These are phyloP conservation scores for Mortierella polycephala DNA, from an alignment of 371 early-diverging fungal genomes.

Conservation along the genomic window DNA sequence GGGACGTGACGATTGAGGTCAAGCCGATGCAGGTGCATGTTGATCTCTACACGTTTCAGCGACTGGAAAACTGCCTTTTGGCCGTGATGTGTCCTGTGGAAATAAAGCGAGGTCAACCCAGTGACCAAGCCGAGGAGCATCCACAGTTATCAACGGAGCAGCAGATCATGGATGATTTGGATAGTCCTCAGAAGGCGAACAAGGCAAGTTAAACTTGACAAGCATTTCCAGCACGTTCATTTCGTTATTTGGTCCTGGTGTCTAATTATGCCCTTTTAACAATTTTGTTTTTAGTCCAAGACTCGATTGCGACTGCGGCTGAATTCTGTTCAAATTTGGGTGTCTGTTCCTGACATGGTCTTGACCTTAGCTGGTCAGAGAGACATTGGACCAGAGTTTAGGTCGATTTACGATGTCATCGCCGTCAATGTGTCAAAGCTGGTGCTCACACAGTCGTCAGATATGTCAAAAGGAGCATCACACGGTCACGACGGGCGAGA, in stretches of 20 bases:
- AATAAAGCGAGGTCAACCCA: slow-evolving; percentile 1
- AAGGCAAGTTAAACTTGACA: slow-evolving; percentile 16
- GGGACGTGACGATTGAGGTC: slow-evolving; percentile 61
- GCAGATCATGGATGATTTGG: slow-evolving; percentile 38
- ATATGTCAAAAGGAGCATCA: not conserved
- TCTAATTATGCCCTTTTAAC: too few species aligned
- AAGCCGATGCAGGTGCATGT: slow-evolving; percentile 62
- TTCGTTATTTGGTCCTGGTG: too few species aligned
- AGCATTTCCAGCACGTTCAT: too few species aligned
- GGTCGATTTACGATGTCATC: slow-evolving; percentile 44
- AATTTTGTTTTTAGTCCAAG: slow-evolving; percentile 11
- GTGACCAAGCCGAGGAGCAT: slow-evolving; percentile 9
- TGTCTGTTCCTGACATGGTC: slow-evolving; percentile 49
- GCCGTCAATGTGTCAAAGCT: slow-evolving; percentile 42
- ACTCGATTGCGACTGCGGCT: slow-evolving; percentile 39
- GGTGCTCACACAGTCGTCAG: slow-evolving; percentile 20
- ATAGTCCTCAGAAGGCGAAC: not conserved
- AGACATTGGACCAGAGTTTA: slow-evolving; percentile 42
- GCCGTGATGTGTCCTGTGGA: slow-evolving; percentile 34
- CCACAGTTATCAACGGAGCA: slow-evolving; percentile 19
- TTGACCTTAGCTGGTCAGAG: slow-evolving; percentile 10
- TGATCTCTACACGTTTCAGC: slow-evolving; percentile 60
- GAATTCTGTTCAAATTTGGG: slow-evolving; percentile 47
- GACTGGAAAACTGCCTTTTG: slow-evolving; percentile 61
- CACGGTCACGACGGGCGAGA: not conserved